Conservation (phyloP, 2,329 filamentous ascomycete genomes). For the Dothidotthia symphoricarpi region DNA sequence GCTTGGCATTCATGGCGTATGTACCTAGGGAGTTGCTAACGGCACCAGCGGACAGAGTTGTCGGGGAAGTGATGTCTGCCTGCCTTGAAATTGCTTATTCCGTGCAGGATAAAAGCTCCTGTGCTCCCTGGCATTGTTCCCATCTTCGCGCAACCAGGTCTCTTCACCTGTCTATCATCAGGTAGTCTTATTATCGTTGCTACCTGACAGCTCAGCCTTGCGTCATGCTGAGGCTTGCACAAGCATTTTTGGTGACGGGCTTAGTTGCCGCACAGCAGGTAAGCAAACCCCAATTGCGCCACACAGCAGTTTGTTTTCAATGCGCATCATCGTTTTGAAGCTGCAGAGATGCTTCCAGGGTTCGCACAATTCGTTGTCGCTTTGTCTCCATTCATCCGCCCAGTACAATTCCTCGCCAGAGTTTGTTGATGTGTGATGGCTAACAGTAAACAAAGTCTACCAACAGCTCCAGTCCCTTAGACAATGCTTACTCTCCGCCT, state of each 20-base stretch:
- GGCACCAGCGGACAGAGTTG: background rate
- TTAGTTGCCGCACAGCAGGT: constrained; percentile 33
- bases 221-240: constrained; percentile 40
- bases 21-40: constrained; percentile 1
- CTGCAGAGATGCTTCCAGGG: constrained; percentile 27
- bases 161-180: constrained; percentile 10
- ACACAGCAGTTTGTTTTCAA: constrained; percentile 10
- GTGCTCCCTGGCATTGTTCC: constrained; percentile 12
- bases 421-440: constrained; percentile 22
- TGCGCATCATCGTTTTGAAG: constrained; percentile 11
- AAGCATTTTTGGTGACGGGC: constrained; percentile 34
- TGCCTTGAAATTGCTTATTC: background rate
- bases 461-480: constrained; percentile 24
- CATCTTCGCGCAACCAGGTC: constrained; percentile 14
- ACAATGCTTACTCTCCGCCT: constrained; percentile 55
- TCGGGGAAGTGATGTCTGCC: background rate
- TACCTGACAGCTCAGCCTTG: constrained; percentile 18
- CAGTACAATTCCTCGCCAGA: constrained; percentile 18
- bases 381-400: constrained; percentile 35
- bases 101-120: constrained; percentile 18
- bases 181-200: constrained; percentile 3
- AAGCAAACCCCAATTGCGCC: constrained; percentile 17
- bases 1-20: too few species aligned
- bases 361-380: constrained; percentile 22
- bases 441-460: constrained; percentile 35